Conservation (phyloP, 371 early-diverging fungal species). For the Ordospora colligata region DNA sequence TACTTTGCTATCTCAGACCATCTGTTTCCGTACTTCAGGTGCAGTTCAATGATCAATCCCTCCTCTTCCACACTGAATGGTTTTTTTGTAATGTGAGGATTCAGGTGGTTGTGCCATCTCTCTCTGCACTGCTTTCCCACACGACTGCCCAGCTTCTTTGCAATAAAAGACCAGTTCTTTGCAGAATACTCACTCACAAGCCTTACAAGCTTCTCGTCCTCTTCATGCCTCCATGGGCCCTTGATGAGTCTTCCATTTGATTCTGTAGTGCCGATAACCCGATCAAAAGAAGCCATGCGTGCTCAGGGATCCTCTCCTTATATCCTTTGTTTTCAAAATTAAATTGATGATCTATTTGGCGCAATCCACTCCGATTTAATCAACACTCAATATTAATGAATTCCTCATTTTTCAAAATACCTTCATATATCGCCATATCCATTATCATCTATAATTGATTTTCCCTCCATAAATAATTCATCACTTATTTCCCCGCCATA, state of each 20-base stretch:
- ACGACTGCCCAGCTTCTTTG: slow-evolving; percentile 54
- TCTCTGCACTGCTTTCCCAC: slow-evolving; percentile 63
- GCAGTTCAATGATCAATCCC: slow-evolving; percentile 49
- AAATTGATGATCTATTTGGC: slow-evolving; percentile 15
- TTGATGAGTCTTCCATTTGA: slow-evolving; percentile 44
- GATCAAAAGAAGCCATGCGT: background rate
- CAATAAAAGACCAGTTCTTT: slow-evolving; percentile 61
- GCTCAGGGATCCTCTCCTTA: background rate
- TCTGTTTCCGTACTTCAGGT: slow-evolving; percentile 58
- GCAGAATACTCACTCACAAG: slow-evolving; percentile 55
- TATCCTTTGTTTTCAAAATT: slow-evolving; percentile 15
- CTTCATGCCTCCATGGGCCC: slow-evolving; percentile 62
- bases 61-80: slow-evolving; percentile 60
- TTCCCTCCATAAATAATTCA: too few species aligned
- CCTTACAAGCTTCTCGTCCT: slow-evolving; percentile 52
- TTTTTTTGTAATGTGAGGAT: slow-evolving; percentile 60
- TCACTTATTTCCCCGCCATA: too few species aligned
- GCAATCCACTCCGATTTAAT: background rate
- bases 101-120: slow-evolving; percentile 62
- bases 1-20: slow-evolving; percentile 61
- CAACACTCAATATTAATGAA: background rate
- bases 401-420: background rate
- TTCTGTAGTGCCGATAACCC: slow-evolving; percentile 1
- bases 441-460: too few species aligned
- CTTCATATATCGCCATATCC: background rate